These are phyloP conservation scores for Castanea crenata DNA, from an alignment of 306 rosid species.

Conservation along the genomic window DNA sequence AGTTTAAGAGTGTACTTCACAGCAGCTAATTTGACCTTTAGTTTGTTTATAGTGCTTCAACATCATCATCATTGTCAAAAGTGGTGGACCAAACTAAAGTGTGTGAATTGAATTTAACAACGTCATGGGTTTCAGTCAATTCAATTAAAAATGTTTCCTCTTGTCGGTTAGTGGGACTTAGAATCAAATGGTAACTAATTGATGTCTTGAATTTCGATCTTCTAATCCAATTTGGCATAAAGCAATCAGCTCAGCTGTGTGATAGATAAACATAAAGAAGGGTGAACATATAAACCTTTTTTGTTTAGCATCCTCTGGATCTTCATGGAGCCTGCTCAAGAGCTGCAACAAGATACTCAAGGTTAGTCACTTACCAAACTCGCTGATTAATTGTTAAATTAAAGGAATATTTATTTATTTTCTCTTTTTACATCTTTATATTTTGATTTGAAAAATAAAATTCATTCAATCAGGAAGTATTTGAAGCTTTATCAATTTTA, in stretches of 20 bases:
- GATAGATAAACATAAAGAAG: not conserved
- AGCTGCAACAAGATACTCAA: slow-evolving; percentile 37
- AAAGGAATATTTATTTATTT: not conserved
- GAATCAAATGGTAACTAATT: too few species aligned
- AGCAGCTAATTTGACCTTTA: not conserved
- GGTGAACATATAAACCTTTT: not conserved
- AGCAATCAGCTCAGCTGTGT: too few species aligned
- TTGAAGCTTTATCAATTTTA: not conserved
- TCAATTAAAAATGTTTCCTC: too few species aligned
- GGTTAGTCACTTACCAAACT: slow-evolving; percentile 34
- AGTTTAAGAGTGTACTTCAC: not conserved
- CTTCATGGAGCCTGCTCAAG: slow-evolving; percentile 43
- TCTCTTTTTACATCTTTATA: not conserved
- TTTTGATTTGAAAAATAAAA: not conserved
- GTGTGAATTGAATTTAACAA: too few species aligned
- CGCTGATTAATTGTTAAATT: not conserved
- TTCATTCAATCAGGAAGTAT: not conserved
- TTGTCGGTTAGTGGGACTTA: too few species aligned
- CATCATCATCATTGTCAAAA: not conserved
- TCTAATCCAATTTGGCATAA: too few species aligned
- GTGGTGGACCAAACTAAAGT: not conserved
- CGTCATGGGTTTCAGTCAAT: too few species aligned
- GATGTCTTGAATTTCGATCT: too few species aligned
- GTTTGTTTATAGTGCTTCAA: not conserved
- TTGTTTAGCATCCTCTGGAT: not conserved